Base-by-base conservation (phyloP, 2,329 filamentous ascomycete genomes). In the Tolypocladium pustulatum region DNA sequence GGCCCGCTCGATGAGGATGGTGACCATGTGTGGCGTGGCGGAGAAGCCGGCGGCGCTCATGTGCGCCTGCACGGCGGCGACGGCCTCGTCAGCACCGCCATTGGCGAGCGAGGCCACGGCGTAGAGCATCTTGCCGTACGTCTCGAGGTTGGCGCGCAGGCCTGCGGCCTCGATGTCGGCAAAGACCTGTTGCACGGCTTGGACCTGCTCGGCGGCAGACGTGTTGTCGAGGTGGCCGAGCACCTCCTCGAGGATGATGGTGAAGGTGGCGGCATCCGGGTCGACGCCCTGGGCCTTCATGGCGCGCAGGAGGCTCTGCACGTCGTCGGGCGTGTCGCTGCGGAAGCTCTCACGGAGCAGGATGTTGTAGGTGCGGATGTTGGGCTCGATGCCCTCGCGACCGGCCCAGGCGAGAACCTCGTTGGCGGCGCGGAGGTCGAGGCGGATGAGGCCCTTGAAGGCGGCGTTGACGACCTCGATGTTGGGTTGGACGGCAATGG, bases 121-220 rank as follows among this genome's bases (percentile, higher is more conserved):
- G 70, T 90, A 80, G 57, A 93, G 82, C 69, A 91, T 83, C 68
- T 88, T 86, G 65, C 79, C 83, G 70, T 89, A 93, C 2, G 82
- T 83, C 62, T 83, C 78, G 59, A 77, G 71, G 69, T 88, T 88
- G 41, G 85, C 75, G 54, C 77, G 71, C 13, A 90, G 71, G 6
- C 83, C 83, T 15, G 78, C 75, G 2, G 71, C 67, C 59, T 84
- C 76, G 69, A 91, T 83, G 25, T 83, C 76, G 3, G 71, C 63
- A 57, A 92, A 78, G 53, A 88, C 74, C 5, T 69, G 67, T n/a
- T 77, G 65, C 8, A 90, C 77, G 22, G 78, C 74, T 2, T 71
- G 67, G 25, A 76, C 71, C 68, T 87, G 85, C 57, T 84, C 76
- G 13, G 76, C 70, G 0, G 76, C 70, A 2, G 74, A 68, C 54